phyloP scores from a whole-genome alignment of 78 protist genomes.

The Isochrysis galbana region DNA sequence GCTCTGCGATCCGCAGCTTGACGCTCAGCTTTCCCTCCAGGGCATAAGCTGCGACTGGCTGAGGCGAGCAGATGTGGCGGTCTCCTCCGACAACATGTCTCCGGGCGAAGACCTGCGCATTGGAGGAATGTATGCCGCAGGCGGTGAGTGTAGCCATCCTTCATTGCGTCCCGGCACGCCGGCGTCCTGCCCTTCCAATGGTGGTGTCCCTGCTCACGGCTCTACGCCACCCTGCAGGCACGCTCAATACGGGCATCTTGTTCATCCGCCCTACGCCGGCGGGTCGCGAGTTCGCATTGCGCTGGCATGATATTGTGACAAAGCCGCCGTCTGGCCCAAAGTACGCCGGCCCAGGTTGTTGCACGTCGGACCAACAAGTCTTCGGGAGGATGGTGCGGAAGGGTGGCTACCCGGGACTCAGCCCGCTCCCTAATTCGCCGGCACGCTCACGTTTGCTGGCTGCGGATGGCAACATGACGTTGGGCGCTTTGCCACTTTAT shows the following conservation, averaged over 20 bases:
- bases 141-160: not conserved
- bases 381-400: not conserved
- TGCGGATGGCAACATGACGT: not conserved
- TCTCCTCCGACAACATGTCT: slow-evolving; percentile 11
- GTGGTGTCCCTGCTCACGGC: too few species aligned
- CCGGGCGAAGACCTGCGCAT: not conserved
- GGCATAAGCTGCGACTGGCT: not conserved
- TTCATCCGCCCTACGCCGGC: not conserved
- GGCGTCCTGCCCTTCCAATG: not conserved
- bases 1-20: not conserved
- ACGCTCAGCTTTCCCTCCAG: not conserved
- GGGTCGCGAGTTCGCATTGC: not conserved
- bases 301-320: not conserved
- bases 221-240: not conserved
- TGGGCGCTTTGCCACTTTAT: not conserved
- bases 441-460: not conserved
- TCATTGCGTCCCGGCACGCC: not conserved
- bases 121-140: not conserved
- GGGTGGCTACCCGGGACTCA: not conserved
- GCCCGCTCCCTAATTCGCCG: not conserved
- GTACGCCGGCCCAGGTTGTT: not conserved
- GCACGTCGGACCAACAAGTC: slow-evolving; percentile 24
- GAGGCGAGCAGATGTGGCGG: not conserved
- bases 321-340: not conserved
- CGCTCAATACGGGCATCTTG: slow-evolving; percentile 8